Percentiles rank a stretch among this genome's conserved stretches.
Evolutionary conservation across 306 rosid species (phyloP).

Genomic region (Vigna mungo): DNA sequence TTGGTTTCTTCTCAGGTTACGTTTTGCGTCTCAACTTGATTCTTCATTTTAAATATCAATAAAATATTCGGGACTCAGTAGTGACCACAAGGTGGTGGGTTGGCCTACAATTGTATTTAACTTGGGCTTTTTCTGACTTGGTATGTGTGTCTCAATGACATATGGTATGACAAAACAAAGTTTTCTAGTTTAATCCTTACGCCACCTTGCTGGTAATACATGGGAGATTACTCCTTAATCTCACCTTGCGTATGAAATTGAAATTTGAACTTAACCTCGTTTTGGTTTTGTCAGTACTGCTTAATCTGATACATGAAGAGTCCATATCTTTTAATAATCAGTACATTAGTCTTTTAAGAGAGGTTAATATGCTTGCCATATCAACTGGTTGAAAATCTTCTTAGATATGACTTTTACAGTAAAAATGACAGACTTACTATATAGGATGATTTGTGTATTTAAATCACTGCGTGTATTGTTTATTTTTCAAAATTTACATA

Average conservation of each 20-base stretch:
- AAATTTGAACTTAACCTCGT: neutral
- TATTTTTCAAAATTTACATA: neutral
- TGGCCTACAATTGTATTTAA: constrained; percentile 40
- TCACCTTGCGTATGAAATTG: constrained; percentile 12
- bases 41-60: constrained; percentile 33
- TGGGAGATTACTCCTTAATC: constrained; percentile 23
- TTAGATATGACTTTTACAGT: neutral
- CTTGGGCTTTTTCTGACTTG: constrained; percentile 43
- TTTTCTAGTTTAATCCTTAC: constrained; percentile 39
- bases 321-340: neutral
- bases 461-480: neutral
- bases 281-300: constrained; percentile 12
- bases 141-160: constrained; percentile 40
- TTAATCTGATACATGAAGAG: neutral
- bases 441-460: neutral
- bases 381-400: neutral
- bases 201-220: constrained; percentile 6
- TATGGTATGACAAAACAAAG: constrained; percentile 36
- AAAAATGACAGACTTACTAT: neutral
- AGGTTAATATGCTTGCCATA: neutral
- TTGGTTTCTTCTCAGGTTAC: constrained; percentile 51
- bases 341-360: neutral
- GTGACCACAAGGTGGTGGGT: constrained; percentile 56
- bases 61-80: constrained; percentile 33
- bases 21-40: constrained; percentile 50